Conservation (phyloP, 2,329 filamentous ascomycete genomes). For the Emmonsiellopsis sp. region DNA sequence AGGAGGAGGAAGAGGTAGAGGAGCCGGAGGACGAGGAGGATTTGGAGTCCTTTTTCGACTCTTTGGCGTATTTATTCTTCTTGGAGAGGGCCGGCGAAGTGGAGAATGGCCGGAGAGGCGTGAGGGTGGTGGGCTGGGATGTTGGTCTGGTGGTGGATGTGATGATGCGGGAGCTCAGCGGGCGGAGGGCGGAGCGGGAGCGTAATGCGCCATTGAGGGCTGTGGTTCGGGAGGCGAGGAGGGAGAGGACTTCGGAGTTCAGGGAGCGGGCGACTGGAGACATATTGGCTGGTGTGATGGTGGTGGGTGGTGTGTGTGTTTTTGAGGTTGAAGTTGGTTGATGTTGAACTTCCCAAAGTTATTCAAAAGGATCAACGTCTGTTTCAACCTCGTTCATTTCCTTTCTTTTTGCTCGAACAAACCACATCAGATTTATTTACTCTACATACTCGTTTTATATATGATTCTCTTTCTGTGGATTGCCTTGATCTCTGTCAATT, state of each 20-base stretch:
- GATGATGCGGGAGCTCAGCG: not conserved
- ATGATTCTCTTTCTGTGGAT: no score
- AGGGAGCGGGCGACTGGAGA: conserved; percentile 1
- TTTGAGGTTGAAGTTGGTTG: not conserved
- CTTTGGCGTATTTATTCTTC: conserved; percentile 38
- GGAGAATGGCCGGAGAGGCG: conserved; percentile 27
- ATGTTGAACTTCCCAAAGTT: not conserved
- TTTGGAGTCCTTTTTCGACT: conserved; percentile 40
- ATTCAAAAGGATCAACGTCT: no score
- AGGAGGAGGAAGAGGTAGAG: conserved; percentile 20
- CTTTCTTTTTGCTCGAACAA: no score
- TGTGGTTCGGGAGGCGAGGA: not conserved
- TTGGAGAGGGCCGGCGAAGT: conserved; percentile 37
- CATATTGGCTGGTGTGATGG: not conserved
- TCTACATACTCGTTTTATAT: no score
- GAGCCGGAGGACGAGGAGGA: conserved; percentile 26
- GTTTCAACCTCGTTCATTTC: no score
- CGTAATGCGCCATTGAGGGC: not conserved
- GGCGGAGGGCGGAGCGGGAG: not conserved
- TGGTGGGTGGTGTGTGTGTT: not conserved
- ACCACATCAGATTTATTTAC: no score
- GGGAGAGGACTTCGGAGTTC: not conserved
- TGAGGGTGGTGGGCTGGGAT: not conserved
- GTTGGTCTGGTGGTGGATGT: not conserved
- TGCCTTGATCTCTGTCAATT: no score